Percentiles rank a stretch among this genome's conserved stretches.
phyloP scores from a whole-genome alignment of 2,329 filamentous ascomycete species.

The Aspergillus novofumigatus region DNA sequence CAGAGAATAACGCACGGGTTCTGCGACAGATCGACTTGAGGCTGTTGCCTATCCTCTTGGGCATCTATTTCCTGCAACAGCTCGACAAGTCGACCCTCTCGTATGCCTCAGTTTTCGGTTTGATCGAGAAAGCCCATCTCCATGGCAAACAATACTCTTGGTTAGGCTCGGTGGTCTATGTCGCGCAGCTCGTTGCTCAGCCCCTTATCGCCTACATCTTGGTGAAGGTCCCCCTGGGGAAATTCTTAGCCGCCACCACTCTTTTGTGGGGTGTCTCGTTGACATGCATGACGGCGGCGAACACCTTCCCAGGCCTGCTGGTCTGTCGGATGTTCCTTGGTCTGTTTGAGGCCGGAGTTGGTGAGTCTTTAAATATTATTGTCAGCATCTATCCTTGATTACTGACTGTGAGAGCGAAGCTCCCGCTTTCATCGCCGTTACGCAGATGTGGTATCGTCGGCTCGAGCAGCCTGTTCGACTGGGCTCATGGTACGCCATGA shows the following conservation, averaged over 20 bases:
- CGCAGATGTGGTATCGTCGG: slow-evolving; percentile 54
- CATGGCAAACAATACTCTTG: slow-evolving; percentile 53
- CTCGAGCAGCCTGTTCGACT: slow-evolving; percentile 50
- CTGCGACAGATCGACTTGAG: slow-evolving; percentile 49
- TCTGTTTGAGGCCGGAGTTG: slow-evolving; percentile 49
- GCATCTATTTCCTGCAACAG: slow-evolving; percentile 60
- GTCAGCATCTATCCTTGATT: neutral
- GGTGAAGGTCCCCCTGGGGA: slow-evolving; percentile 58
- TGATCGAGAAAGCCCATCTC: slow-evolving; percentile 56
- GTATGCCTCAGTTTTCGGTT: slow-evolving; percentile 61
- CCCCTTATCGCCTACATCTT: slow-evolving; percentile 51
- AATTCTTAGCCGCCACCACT: slow-evolving; percentile 53
- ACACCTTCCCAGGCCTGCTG: slow-evolving; percentile 48
- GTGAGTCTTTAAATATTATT: slow-evolving; percentile 15
- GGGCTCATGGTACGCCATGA: slow-evolving; percentile 53
- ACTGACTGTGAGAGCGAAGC: slow-evolving; percentile 25
- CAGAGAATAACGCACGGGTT: slow-evolving; percentile 51
- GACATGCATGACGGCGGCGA: slow-evolving; percentile 50
- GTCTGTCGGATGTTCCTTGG: slow-evolving; percentile 54
- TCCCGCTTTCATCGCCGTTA: slow-evolving; percentile 50
- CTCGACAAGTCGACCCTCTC: slow-evolving; percentile 60
- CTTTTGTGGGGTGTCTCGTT: slow-evolving; percentile 52
- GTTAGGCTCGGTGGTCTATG: slow-evolving; percentile 51
- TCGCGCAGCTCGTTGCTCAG: slow-evolving; percentile 53
- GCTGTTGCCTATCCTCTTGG: slow-evolving; percentile 53